Evolutionary conservation across 805 yeast genomes (phyloP), one percentile per base, ranked within the genome.

Genomic region (Jamesozyma piceae): DNA sequence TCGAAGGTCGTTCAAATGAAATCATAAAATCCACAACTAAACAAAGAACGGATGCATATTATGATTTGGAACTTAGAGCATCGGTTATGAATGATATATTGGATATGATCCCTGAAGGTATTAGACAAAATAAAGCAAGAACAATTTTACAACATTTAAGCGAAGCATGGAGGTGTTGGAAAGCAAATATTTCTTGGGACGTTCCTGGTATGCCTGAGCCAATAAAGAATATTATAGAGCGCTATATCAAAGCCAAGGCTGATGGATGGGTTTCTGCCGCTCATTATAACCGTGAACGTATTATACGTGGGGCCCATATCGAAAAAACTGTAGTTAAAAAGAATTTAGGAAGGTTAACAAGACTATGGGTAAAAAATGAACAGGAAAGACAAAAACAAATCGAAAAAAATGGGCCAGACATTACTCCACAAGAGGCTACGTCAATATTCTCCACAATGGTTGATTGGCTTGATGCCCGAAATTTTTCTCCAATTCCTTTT

Each of bases 131-230:
- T 49, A 89, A 87, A 58, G 78, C 96, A 1, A 82, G 83, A 54
- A 79, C 95, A 0, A 82, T 92, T 41, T 63, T 92, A 38, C 97
- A 92, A 55, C 99, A 92, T 63, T 69, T 92, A 44, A 84, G 95
- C 57, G 98, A 92, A 62, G 98, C 98, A 0, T 92, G 99, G 99
- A 71, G 98, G 60, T 92, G 97, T 61, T 92, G 99, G 99, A 92
- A 92, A 61, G 98, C 98, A 2, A 90, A 92, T 57, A 82, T 92
- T 45, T 95, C 97, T 0, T 92, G 97, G 97, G 80, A 86, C 51
- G 97, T 92, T 14, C 95, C 95, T 1, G 97, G 97, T 0, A 69
- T 92, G 64, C 98, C 99, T 2, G 82, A 75, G 41, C 97, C 97
- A 0, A 77, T 92, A 21, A 92, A 80, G 50, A 75, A 77, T 35